phyloP scores from a whole-genome alignment of 306 rosid species.

The Citrullus mucosospermus region DNA sequence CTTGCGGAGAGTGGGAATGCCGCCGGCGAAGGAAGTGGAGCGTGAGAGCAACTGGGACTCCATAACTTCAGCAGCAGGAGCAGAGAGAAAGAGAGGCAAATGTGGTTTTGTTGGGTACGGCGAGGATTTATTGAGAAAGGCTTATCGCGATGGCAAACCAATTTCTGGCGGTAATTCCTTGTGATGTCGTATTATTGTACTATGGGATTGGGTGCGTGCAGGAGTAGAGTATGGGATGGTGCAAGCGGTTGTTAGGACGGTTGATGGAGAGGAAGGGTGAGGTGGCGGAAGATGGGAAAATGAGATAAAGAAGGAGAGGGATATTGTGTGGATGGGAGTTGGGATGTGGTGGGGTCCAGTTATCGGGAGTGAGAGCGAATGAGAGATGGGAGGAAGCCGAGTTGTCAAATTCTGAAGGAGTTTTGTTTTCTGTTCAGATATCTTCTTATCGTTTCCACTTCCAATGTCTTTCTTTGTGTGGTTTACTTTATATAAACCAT shows the following conservation, averaged over 20 bases:
- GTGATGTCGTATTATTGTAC: background rate
- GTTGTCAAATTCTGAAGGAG: conserved; percentile 16
- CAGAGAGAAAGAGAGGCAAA: background rate
- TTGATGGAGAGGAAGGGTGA: background rate
- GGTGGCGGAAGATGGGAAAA: background rate
- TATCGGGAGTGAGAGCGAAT: conserved; percentile 37
- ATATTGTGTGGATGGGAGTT: background rate
- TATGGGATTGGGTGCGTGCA: background rate
- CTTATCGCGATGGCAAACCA: background rate
- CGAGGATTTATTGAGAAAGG: conserved; percentile 9
- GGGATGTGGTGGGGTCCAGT: conserved; percentile 29
- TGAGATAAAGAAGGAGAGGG: background rate
- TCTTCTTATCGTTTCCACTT: conserved; percentile 26
- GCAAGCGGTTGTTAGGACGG: background rate
- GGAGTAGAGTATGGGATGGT: background rate
- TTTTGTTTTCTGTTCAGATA: background rate
- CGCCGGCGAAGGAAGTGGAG: conserved; percentile 37
- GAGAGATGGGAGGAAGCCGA: conserved; percentile 7
- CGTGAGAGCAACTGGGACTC: conserved; percentile 93
- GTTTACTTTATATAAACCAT: too few species aligned
- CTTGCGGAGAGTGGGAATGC: conserved; percentile 32
- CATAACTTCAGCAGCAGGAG: conserved; percentile 19
- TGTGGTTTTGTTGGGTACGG: background rate
- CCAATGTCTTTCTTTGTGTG: background rate
- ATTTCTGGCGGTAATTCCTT: background rate